Evolutionary conservation across 345 rosid species (phyloP), one percentile per base, ranked within the genome.

Genomic region (Eucalyptus microcorys): DNA sequence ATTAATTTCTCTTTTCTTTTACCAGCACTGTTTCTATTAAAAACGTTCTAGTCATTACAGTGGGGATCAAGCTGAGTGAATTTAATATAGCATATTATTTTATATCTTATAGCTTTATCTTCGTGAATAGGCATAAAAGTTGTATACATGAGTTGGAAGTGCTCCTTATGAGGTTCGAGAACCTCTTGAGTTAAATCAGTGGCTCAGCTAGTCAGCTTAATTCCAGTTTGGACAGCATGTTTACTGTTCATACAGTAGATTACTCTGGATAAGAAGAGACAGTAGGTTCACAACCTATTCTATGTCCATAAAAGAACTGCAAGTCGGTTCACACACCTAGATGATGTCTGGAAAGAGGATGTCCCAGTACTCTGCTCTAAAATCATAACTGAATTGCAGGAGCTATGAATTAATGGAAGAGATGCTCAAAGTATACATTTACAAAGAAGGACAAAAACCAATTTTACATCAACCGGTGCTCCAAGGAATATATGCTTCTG

Each of bases 321-420:
- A 8, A 86, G 47, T 30, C 40, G 2, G 32, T 49, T 49, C 64
- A 34, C 45, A 57, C 47, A 55, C 11, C n/a, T 83, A 86, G 59
- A 32, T 66, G 79, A 66, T 66, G 79, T 50, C 42, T 37, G 24
- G 45, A 24, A 8, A 52, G 24, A 53, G 26, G 87, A 49, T n/a
- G 21, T 52, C 15, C 37, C 40, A 5, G 14, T 11, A 86, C 45
- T 86, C 30, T 50, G n/a, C 42, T 86, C 47, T 45, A 37, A 49
- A 88, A 11, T 79, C 7, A 26, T 71, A 43, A 49, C 37, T 80
- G 49, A 86, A 88, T 90, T 86, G 93, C 93, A 97, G 99, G 98
- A 97, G 99, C 93, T 96, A 97, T 89, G 97, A 96, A 86, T 91
- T 97, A 87, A 97, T 97, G 99, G 98, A 97, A 94, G 90, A 92